Evolutionary conservation across 2,329 filamentous ascomycete species (phyloP).

Genomic region (Tolypocladium album): DNA sequence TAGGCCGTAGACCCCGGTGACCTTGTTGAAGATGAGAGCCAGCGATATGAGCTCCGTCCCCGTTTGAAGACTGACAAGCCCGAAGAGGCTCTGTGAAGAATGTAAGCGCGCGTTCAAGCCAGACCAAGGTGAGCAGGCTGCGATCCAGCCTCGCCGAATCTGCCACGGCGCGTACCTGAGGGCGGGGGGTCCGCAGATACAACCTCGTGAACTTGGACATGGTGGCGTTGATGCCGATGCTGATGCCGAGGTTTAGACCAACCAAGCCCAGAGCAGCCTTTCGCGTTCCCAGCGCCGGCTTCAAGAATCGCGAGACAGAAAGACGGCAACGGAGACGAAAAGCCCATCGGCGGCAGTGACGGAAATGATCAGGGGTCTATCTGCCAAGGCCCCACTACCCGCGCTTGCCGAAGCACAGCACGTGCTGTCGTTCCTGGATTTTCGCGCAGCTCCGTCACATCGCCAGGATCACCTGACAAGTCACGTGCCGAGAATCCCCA

Average conservation of each 20-base stretch:
- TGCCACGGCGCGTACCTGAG: constrained; percentile 22
- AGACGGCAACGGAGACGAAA: background rate
- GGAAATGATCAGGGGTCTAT: background rate
- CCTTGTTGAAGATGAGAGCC: constrained; percentile 81
- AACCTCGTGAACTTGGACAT: constrained; percentile 26
- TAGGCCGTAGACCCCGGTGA: constrained; percentile 81
- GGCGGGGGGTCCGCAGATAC: constrained; percentile 27
- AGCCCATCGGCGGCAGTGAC: background rate
- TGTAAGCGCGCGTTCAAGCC: background rate
- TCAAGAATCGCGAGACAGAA: background rate
- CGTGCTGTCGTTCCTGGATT: background rate
- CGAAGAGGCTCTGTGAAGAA: constrained; percentile 62
- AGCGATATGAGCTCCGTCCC: constrained; percentile 78
- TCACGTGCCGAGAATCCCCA: too few relatives aligned
- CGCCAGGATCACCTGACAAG: background rate
- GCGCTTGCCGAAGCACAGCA: background rate
- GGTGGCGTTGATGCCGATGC: background rate
- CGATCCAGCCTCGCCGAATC: background rate
- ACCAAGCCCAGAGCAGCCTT: background rate
- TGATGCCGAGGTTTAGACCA: background rate
- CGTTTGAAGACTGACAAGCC: constrained; percentile 75
- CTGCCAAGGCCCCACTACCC: background rate
- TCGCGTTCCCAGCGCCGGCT: background rate
- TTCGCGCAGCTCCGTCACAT: too few relatives aligned
- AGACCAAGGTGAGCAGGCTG: background rate